Evolutionary conservation across 2,329 filamentous ascomycete genomes (phyloP).

Genomic region (Exophiala mesophila): DNA sequence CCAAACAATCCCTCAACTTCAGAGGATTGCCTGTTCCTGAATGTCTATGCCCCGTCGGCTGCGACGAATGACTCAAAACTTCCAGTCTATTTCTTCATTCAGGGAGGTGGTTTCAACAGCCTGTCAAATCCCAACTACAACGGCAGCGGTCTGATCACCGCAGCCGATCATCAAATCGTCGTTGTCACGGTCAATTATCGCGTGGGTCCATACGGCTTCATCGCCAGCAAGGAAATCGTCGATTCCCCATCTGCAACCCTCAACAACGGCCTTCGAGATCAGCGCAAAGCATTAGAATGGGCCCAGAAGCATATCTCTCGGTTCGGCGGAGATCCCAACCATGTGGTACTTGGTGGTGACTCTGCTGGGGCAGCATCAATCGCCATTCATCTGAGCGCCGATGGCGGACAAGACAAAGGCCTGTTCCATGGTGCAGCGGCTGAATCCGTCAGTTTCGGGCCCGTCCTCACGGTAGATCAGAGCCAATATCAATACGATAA

Average conservation of each 20-base stretch:
- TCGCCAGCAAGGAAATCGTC: constrained; percentile 54
- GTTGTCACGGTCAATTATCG: constrained; percentile 73
- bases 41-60: constrained; percentile 37
- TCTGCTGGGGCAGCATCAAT: constrained; percentile 63
- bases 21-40: constrained; percentile 41
- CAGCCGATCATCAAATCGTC: constrained; percentile 57
- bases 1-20: constrained; percentile 52
- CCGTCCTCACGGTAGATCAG: constrained; percentile 44
- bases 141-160: constrained; percentile 56
- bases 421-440: constrained; percentile 52
- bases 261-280: constrained; percentile 68
- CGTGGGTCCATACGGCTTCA: constrained; percentile 68
- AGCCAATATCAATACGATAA: constrained; percentile 51
- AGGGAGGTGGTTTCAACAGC: constrained; percentile 59
- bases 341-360: constrained; percentile 64
- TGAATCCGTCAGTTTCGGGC: constrained; percentile 51
- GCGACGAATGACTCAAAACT: constrained; percentile 43
- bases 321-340: constrained; percentile 65
- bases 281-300: constrained; percentile 66
- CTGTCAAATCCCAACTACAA: constrained; percentile 58
- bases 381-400: constrained; percentile 57
- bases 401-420: constrained; percentile 43
- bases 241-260: constrained; percentile 37
- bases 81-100: constrained; percentile 60
- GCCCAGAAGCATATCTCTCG: constrained; percentile 59